Base-by-base conservation (phyloP, 257 asterid species). In the Salvia miltiorrhiza region DNA sequence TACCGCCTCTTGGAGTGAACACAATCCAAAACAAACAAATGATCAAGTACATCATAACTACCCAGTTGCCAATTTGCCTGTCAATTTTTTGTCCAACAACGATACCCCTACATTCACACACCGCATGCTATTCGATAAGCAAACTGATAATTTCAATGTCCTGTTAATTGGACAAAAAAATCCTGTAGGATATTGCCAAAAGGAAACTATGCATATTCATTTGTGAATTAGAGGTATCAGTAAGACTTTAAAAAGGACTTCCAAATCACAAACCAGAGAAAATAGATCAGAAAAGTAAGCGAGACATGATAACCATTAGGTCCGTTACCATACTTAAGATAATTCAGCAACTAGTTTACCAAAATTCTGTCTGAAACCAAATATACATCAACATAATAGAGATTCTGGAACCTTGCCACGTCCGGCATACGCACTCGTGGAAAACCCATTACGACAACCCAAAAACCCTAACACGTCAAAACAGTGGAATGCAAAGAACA, bases 381-480 rank as follows among this genome's bases (percentile, higher is more conserved):
- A n/a, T 24, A 24, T 10, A 72, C 0, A 52, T 30, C 16, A 64
- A 21, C 9, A 23, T 3, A 30, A 17, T 16, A 19, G 19, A 30
- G 33, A 59, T 57, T 37, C 20, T 4, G 55, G 32, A 68, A 14
- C 47, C 21, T 33, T 10, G 39, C 10, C 65, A 17, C 32, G 45
- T 6, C 20, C 62, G 21, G 68, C 70, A 67, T 21, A 40, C 12
- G 48, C 65, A 62, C 65, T 66, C 21, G 53, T 60, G n/a, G n/a
- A n/a, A n/a, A n/a, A n/a, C n/a, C n/a, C n/a, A n/a, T n/a, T n/a
- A n/a, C n/a, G n/a, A n/a, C n/a, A n/a, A 54, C 16, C 37, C 39
- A 48, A 37, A 68, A 71, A 66, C 71, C 82, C 58, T 49, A 67
- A 45, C 45, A 45, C 54, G 12, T 1, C 0, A 35, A 30, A 55